Percentiles rank a stretch among this genome's conserved stretches.
phyloP scores from a whole-genome alignment of 2,329 filamentous ascomycete species.

The Aspergillus hiratsukae region DNA sequence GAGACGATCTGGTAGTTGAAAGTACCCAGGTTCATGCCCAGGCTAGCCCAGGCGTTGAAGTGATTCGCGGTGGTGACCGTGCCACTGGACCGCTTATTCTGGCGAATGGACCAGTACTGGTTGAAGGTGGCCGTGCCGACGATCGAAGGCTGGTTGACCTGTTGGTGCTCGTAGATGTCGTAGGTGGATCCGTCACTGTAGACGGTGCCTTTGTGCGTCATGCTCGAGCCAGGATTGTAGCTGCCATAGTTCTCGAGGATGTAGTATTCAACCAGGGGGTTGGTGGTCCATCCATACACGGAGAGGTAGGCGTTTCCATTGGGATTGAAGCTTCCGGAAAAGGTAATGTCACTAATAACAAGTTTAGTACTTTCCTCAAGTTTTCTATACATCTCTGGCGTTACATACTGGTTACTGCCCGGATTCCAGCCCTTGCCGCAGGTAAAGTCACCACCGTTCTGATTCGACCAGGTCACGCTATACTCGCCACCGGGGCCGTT shows the following conservation, averaged over 20 bases:
- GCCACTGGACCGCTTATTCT: constrained; percentile 30
- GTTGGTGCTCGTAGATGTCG: constrained; percentile 35
- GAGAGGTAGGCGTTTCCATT: constrained; percentile 32
- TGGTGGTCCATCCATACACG: constrained; percentile 41
- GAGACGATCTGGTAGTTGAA: constrained; percentile 40
- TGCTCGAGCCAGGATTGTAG: constrained; percentile 30
- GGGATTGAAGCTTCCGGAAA: constrained; percentile 24
- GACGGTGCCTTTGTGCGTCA: constrained; percentile 32
- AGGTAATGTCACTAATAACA: constrained; percentile 20
- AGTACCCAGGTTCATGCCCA: constrained; percentile 29
- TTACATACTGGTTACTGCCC: constrained; percentile 45
- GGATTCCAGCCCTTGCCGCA: constrained; percentile 58
- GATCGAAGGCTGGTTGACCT: constrained; percentile 38
- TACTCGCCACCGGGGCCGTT: constrained; percentile 45
- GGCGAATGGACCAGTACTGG: constrained; percentile 43
- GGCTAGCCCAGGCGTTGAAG: constrained; percentile 32
- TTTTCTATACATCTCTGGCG: not conserved
- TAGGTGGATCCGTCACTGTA: constrained; percentile 37
- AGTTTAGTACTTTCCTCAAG: not conserved
- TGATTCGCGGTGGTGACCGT: constrained; percentile 36
- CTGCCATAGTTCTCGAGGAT: constrained; percentile 33
- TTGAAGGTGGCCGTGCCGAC: constrained; percentile 38
- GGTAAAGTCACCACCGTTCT: constrained; percentile 49
- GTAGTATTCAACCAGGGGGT: constrained; percentile 36
- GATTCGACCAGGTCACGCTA: constrained; percentile 41